Percentiles rank a stretch among this genome's conserved stretches.
These are phyloP conservation scores for maize (Zea mays) DNA, from an alignment of 176 grass and related monocot species.

Conservation along the genomic window Zm-B73-REFERENCE-NAM-5.0 NC_050103.1:74511001-74511500, in stretches of 20 bases:
- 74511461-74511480: slow-evolving; percentile 30
- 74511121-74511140: not conserved
- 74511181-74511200: not conserved
- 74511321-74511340: slow-evolving; percentile 46
- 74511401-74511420: slow-evolving; percentile 72
- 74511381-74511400: slow-evolving; percentile 71
- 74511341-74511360: slow-evolving; percentile 35
- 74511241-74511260: slow-evolving; percentile 61
- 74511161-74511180: not conserved
- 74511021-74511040: slow-evolving; percentile 66
- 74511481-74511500: slow-evolving; percentile 15
- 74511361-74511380: slow-evolving; percentile 62
- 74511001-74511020: slow-evolving; percentile 78
- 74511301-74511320: not conserved
- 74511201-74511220: slow-evolving; percentile 56
- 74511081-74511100: slow-evolving; percentile 87
- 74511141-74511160: not conserved
- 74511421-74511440: slow-evolving; percentile 85
- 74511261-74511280: slow-evolving; percentile 17
- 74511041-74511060: slow-evolving; percentile 31
- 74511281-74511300: slow-evolving; percentile 15
- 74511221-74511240: slow-evolving; percentile 38
- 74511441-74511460: slow-evolving; percentile 52
- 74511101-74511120: slow-evolving; percentile 37
- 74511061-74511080: slow-evolving; percentile 77